A percentile compares a stretch with the other conserved stretches of the same genome.
These are phyloP conservation scores for Diaporthe vaccinii DNA, from an alignment of 2,329 filamentous ascomycete species.

Conservation along the genomic window DNA sequence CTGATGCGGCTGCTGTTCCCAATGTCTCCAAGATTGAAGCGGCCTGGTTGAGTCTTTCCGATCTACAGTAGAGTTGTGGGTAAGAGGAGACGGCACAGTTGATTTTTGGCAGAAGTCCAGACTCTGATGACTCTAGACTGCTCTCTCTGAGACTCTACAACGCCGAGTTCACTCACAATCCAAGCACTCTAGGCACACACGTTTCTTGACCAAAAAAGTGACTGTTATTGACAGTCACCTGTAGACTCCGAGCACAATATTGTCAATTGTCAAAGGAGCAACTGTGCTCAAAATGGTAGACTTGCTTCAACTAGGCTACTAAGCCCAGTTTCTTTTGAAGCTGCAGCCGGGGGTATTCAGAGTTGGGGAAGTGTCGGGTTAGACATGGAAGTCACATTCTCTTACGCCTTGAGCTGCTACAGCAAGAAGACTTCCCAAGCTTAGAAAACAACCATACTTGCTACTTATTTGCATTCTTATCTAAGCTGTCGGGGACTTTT, in stretches of 20 bases:
- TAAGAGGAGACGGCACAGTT: neutral
- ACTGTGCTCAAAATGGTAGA: neutral
- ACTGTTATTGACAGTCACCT: neutral
- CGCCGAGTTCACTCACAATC: neutral
- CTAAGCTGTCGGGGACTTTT: neutral
- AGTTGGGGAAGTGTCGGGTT: neutral
- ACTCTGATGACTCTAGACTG: neutral
- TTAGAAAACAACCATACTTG: neutral
- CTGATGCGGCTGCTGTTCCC: neutral
- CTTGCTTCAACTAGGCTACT: too few relatives aligned
- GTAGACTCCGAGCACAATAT: neutral
- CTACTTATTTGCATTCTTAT: too few relatives aligned
- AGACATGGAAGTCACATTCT: neutral
- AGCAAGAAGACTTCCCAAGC: neutral
- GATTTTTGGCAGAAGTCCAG: neutral
- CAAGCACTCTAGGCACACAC: neutral
- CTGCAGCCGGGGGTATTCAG: neutral
- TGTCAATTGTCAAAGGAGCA: neutral
- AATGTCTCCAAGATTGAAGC: too few relatives aligned
- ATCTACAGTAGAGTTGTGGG: neutral
- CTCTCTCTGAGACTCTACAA: neutral
- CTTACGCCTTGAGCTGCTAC: neutral
- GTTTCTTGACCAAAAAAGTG: neutral
- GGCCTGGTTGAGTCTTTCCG: neutral
- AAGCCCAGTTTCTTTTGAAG: neutral